Percentiles rank a stretch among this genome's conserved stretches.
These are phyloP conservation scores for Fusarium dimerum DNA, from an alignment of 2,329 filamentous ascomycete genomes.

Conservation along the genomic window DNA sequence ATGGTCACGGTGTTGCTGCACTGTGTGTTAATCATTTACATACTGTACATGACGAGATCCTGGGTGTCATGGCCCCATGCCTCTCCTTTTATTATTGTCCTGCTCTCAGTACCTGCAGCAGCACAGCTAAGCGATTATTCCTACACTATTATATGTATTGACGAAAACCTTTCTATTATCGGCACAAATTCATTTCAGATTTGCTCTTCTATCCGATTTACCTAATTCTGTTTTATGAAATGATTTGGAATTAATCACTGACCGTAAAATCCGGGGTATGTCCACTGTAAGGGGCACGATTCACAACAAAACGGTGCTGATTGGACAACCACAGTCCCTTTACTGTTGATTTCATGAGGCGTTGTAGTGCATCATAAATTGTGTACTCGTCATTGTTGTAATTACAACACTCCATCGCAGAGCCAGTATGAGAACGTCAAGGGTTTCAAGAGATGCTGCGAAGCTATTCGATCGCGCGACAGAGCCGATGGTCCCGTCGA, in stretches of 20 bases:
- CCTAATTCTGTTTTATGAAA: too few relatives aligned
- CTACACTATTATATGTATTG: too few relatives aligned
- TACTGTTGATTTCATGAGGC: background rate
- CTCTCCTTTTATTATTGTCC: too few relatives aligned
- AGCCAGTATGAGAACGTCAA: constrained; percentile 55
- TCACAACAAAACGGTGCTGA: background rate
- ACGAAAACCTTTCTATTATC: too few relatives aligned
- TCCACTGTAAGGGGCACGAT: background rate
- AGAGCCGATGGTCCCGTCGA: constrained; percentile 34
- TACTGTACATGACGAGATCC: too few relatives aligned
- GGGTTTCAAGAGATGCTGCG: constrained; percentile 58
- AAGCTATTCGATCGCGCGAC: constrained; percentile 48
- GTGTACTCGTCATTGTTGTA: background rate
- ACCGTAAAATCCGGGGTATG: background rate
- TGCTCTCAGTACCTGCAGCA: too few relatives aligned
- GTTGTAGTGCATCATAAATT: background rate
- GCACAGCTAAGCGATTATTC: too few relatives aligned
- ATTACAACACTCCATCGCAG: background rate
- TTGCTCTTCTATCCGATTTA: too few relatives aligned
- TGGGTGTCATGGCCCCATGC: too few relatives aligned
- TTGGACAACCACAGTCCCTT: background rate
- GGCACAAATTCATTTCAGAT: too few relatives aligned
- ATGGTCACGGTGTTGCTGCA: too few relatives aligned
- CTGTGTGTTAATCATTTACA: too few relatives aligned
- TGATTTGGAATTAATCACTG: background rate